These are phyloP conservation scores for Neurospora terricola DNA, from an alignment of 495 filamentous ascomycete species.

Conservation along the genomic window DNA sequence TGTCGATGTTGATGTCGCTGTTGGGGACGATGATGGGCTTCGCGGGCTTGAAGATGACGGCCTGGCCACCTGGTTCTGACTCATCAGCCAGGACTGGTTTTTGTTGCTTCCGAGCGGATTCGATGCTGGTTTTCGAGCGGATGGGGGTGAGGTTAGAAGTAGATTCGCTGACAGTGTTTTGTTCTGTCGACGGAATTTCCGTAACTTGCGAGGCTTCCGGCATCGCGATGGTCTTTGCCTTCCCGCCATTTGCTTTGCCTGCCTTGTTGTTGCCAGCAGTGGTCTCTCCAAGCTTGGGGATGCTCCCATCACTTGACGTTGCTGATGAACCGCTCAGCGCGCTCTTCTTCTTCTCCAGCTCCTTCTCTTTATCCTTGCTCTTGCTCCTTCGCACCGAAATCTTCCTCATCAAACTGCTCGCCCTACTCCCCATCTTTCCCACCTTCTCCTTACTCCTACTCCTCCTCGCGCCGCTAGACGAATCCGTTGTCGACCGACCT, in stretches of 20 bases:
- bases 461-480: background rate
- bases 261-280: background rate
- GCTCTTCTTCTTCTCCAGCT: background rate
- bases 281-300: background rate
- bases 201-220: conserved; percentile 3
- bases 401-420: conserved; percentile 14
- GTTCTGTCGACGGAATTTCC: background rate
- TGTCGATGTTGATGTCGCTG: conserved; percentile 80
- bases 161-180: background rate
- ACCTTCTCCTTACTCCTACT: conserved; percentile 13
- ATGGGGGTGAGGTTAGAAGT: background rate
- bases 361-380: conserved; percentile 3
- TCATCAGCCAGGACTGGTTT: conserved; percentile 13
- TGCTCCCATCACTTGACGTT: background rate
- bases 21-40: conserved; percentile 54
- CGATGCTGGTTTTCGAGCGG: conserved; percentile 11
- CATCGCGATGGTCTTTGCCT: conserved; percentile 20
- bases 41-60: conserved; percentile 68
- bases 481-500: background rate
- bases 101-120: conserved; percentile 1
- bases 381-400: conserved; percentile 10
- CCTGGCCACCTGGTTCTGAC: conserved; percentile 41
- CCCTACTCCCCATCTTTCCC: conserved; percentile 5
- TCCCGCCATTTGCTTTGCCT: conserved; percentile 2
- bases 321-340: background rate